These are phyloP conservation scores for Trichosporon sp. DNA, from an alignment of 1,284 basidiomycete species.

Conservation along the genomic window DNA sequence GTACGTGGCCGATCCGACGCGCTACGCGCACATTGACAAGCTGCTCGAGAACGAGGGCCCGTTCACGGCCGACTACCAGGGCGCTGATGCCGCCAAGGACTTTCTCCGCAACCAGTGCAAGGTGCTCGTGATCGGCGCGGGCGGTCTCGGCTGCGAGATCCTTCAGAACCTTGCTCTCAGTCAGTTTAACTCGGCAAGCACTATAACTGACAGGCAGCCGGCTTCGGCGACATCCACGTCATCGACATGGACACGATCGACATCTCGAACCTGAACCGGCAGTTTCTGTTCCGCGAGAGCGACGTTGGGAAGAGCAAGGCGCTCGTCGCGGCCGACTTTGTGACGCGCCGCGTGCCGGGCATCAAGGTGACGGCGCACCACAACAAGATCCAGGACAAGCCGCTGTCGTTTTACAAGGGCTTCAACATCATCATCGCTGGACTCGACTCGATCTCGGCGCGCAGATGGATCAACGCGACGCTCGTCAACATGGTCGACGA, in stretches of 20 bases:
- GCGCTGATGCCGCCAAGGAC: constrained; percentile 60
- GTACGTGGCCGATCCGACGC: constrained; percentile 27
- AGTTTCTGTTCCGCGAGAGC: constrained; percentile 81
- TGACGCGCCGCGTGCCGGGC: constrained; percentile 91
- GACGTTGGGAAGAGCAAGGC: constrained; percentile 96
- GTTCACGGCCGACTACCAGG: constrained; percentile 42
- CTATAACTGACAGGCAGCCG: constrained; percentile 54
- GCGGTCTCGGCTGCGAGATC: constrained; percentile 92
- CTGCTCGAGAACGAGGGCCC: constrained; percentile 44
- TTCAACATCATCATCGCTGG: constrained; percentile 97
- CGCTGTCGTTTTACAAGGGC: constrained; percentile 90
- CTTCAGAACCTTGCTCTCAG: constrained; percentile 80
- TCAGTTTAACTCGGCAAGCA: constrained; percentile 23
- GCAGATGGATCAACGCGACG: constrained; percentile 98
- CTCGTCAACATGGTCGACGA: constrained; percentile 89
- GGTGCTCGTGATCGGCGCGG: constrained; percentile 94
- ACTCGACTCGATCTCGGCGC: constrained; percentile 93
- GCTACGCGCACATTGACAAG: constrained; percentile 39
- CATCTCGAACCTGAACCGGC: constrained; percentile 95
- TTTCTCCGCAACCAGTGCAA: constrained; percentile 81
- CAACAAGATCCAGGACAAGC: constrained; percentile 98
- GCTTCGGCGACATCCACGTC: constrained; percentile 97
- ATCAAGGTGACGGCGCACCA: constrained; percentile 93
- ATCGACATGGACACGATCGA: constrained; percentile 99
- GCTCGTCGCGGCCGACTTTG: constrained; percentile 84